Evolutionary conservation across 1,284 basidiomycete species (phyloP).

Genomic region (Tylopilus sp.): DNA sequence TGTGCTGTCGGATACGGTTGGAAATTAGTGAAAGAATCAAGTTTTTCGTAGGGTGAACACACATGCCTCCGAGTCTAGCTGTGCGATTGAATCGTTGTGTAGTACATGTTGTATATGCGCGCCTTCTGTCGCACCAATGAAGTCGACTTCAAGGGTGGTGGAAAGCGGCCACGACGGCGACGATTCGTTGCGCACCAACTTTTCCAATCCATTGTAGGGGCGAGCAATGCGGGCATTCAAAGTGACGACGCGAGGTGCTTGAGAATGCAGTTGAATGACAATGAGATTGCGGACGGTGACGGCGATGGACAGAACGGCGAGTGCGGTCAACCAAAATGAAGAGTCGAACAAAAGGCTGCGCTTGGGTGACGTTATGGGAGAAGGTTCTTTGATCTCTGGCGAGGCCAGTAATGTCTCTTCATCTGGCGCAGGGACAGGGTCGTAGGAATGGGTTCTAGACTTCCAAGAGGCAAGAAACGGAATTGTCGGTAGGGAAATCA

Average conservation of each 20-base stretch:
- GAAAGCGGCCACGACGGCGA: constrained; percentile 39
- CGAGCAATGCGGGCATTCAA: constrained; percentile 26
- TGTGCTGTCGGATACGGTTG: constrained; percentile 18
- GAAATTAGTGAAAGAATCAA: neutral
- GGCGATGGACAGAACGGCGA: constrained; percentile 32
- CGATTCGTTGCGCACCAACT: constrained; percentile 33
- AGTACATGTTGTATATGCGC: constrained; percentile 17
- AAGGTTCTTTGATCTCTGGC: constrained; percentile 3
- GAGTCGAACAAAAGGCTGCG: constrained; percentile 14
- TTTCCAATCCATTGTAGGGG: constrained; percentile 38
- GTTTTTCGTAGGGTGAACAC: neutral
- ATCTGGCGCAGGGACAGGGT: constrained; percentile 23
- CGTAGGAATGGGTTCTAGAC: constrained; percentile 19
- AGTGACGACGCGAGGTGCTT: neutral
- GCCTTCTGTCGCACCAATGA: constrained; percentile 32
- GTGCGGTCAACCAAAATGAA: constrained; percentile 33
- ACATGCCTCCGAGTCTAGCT: constrained; percentile 30
- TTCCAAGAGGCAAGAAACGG: constrained; percentile 7
- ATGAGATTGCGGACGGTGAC: constrained; percentile 37
- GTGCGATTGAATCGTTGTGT: constrained; percentile 33
- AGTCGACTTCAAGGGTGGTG: constrained; percentile 34
- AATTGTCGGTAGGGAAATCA: constrained; percentile 17
- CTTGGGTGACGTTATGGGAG: neutral
- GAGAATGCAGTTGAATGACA: constrained; percentile 18
- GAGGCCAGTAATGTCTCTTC: constrained; percentile 29